Evolutionary conservation across 805 yeast species (phyloP).

Genomic region (Schwanniomyces vanrijiae): DNA sequence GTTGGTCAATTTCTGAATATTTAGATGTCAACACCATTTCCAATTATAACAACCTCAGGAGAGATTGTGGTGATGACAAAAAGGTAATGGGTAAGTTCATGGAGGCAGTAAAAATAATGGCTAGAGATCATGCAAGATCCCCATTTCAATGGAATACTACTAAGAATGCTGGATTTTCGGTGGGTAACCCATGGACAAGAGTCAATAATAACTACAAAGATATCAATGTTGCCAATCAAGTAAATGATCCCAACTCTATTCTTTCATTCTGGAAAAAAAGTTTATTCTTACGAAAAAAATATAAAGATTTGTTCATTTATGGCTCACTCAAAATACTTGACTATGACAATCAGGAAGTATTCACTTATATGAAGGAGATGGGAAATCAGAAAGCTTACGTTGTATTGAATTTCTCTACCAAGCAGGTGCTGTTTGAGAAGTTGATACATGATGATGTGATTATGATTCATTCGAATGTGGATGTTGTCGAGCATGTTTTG

Average conservation of each 20-base stretch:
- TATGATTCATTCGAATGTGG: conserved; percentile 32
- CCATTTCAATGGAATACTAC: conserved; percentile 56
- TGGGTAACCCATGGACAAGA: conserved; percentile 52
- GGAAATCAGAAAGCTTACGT: conserved; percentile 32
- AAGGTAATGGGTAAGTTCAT: conserved; percentile 27
- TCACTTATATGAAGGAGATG: conserved; percentile 40
- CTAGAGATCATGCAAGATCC: conserved; percentile 56
- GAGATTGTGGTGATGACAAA: conserved; percentile 15
- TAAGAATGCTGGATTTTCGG: conserved; percentile 48
- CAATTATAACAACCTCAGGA: conserved; percentile 34
- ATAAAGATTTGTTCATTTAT: conserved; percentile 44
- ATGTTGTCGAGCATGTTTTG: conserved; percentile 26
- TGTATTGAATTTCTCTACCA: conserved; percentile 43
- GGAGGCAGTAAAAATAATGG: conserved; percentile 35
- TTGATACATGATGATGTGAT: conserved; percentile 25
- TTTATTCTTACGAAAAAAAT: conserved; percentile 41
- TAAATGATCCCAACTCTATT: conserved; percentile 45
- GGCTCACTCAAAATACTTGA: conserved; percentile 48
- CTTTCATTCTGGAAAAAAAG: conserved; percentile 46
- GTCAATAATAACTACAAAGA: conserved; percentile 49
- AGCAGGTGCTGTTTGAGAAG: conserved; percentile 28
- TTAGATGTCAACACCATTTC: conserved; percentile 49
- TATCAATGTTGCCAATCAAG: conserved; percentile 49
- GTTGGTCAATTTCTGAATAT: conserved; percentile 51
- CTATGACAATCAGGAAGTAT: conserved; percentile 39